Base-by-base conservation (phyloP, 176 grass and related monocot species). In the Avena eriantha region DNA sequence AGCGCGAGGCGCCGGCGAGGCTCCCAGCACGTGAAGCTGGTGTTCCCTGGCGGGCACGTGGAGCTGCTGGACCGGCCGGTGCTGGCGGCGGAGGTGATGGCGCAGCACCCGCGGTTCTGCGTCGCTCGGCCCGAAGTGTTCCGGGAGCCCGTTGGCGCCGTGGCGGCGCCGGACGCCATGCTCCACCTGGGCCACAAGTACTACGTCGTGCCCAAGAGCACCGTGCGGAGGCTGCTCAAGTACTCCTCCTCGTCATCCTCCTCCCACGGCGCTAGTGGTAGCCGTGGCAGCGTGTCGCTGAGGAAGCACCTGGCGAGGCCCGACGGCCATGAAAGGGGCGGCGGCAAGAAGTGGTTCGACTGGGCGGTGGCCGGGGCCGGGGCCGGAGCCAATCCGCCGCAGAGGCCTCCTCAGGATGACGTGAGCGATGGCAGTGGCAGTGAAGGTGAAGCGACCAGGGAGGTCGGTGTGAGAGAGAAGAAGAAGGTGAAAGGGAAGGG, bases 71-170 rank as follows among this genome's bases (percentile, higher is more conserved):
- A 93, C 78, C 64, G 73, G 21, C 78, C 91, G 7, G 84, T 87
- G 78, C 49, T 69, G 60, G 91, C 91, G 7, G 78, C 78, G 39
- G 82, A 90, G 78, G 83, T 93, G 82, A 88, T 93, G 88, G 45
- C 54, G 82, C 46, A 46, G 78, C 88, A 93, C 77, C 88, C 88
- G 31, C 85, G 82, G 70, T 93, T 87, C 85, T 93, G 78, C 64
- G 91, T 93, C 21, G 68, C 91, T 26, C 84, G 70, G 0, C 88
- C 91, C 1, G 88, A 93, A 39, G 88, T 93, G 78, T 93, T 93
- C 85, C 82, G 66, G 56, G 88, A 90, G 29, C 91, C 91, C 11
- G 48, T 23, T 0, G 82, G 77, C 21, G 91, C 87, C 0, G 91
- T 86, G 24, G 57, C 75, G 13, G 39, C 88, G 50, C 91, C 91